A percentile compares a stretch with the other conserved stretches of the same genome.
phyloP scores from a whole-genome alignment of 345 rosid species.

The Cochlearia excelsa region DNA sequence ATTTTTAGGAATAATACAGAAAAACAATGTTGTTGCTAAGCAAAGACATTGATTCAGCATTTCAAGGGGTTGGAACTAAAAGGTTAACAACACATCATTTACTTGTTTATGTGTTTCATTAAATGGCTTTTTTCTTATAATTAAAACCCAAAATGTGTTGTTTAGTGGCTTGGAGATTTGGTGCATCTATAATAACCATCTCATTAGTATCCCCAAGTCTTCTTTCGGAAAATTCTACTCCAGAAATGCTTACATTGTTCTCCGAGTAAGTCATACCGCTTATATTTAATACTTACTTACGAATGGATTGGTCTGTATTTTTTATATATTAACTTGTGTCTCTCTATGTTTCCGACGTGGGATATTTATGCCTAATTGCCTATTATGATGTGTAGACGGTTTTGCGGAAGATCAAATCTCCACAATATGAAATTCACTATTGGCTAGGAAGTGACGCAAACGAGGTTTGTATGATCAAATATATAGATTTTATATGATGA shows the following conservation, averaged over 20 bases:
- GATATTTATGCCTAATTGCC: too few species aligned
- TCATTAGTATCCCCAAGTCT: conserved; percentile 56
- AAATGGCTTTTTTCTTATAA: conserved; percentile 1
- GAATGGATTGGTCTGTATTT: too few species aligned
- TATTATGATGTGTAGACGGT: conserved; percentile 45
- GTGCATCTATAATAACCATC: conserved; percentile 55
- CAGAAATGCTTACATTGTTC: conserved; percentile 62
- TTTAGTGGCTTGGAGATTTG: conserved; percentile 77
- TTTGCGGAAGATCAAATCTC: conserved; percentile 49
- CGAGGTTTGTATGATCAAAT: conserved; percentile 27
- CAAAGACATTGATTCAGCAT: conserved; percentile 50
- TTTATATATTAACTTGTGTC: too few species aligned
- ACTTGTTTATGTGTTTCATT: not conserved
- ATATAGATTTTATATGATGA: not conserved
- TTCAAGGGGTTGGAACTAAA: conserved; percentile 57
- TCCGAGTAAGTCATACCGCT: conserved; percentile 46
- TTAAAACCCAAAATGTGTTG: conserved; percentile 8
- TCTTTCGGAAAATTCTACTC: conserved; percentile 66
- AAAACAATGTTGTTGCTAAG: conserved; percentile 46
- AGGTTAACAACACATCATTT: conserved; percentile 41
- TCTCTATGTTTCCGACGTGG: too few species aligned
- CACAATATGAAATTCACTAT: conserved; percentile 68
- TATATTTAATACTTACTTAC: too few species aligned
- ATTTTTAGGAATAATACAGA: not conserved
- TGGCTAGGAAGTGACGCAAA: conserved; percentile 76